These are phyloP conservation scores for Microbotryum scabiosae DNA, from an alignment of 1,284 basidiomycete genomes.

Conservation along the genomic window DNA sequence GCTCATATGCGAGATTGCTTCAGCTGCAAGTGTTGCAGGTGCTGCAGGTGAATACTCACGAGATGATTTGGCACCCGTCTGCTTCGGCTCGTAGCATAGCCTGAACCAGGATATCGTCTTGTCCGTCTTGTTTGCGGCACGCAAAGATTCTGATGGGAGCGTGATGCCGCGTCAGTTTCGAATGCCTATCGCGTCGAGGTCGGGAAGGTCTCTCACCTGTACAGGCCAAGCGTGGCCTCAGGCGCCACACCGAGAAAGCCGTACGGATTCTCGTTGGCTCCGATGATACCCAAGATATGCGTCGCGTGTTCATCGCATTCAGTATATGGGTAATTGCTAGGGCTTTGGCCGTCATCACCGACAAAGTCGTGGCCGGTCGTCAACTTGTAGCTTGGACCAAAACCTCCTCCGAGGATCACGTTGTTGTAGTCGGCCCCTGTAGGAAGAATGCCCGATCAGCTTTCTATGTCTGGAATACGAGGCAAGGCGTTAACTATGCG, in stretches of 20 bases:
- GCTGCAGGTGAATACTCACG: neutral
- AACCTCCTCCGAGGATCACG: conserved; percentile 54
- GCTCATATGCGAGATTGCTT: too few species aligned
- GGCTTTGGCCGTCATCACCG: conserved; percentile 28
- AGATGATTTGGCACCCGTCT: conserved; percentile 24
- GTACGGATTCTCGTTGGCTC: conserved; percentile 27
- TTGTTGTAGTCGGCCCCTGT: conserved; percentile 37
- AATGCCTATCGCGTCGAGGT: too few species aligned
- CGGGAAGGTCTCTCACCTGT: conserved; percentile 8
- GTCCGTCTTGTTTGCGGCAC: too few species aligned
- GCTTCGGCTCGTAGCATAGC: conserved; percentile 6
- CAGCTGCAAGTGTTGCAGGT: too few species aligned
- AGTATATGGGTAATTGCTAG: neutral
- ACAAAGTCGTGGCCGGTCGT: conserved; percentile 53
- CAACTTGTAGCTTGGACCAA: conserved; percentile 55
- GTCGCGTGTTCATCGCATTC: conserved; percentile 7
- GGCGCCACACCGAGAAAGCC: conserved; percentile 32
- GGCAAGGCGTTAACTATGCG: too few species aligned
- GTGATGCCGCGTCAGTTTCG: too few species aligned
- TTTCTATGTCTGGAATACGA: too few species aligned
- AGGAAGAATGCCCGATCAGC: conserved; percentile 15
- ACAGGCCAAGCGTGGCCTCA: conserved; percentile 28
- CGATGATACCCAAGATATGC: conserved; percentile 29
- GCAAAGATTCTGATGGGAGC: too few species aligned
- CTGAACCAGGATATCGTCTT: neutral